phyloP scores from a whole-genome alignment of 768 basidiomycete species.

The Lactarius pseudohatsudake region DNA sequence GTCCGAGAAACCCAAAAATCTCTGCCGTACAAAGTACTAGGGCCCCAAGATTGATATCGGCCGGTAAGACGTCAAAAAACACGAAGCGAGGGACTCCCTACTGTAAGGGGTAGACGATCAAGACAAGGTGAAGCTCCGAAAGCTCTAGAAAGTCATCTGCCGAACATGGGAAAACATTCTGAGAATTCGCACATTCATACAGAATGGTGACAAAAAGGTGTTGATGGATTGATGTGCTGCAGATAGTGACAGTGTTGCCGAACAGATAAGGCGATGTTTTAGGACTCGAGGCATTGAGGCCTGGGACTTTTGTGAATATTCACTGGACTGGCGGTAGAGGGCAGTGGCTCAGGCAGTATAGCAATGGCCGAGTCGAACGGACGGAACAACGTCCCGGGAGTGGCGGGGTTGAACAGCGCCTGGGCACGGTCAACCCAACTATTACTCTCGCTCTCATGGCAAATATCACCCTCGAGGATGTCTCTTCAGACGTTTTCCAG shows the following conservation, averaged over 20 bases:
- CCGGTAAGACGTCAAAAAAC: neutral
- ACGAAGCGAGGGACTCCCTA: neutral
- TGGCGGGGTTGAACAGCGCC: neutral
- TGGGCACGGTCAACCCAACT: neutral
- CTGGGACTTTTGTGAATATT: neutral
- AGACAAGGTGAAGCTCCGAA: neutral
- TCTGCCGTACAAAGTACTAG: neutral
- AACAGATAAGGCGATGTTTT: neutral
- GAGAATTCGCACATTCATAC: conserved; percentile 17
- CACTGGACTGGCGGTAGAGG: neutral
- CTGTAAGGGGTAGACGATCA: neutral
- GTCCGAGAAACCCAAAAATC: neutral
- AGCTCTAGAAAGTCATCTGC: conserved; percentile 3
- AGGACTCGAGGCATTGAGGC: neutral
- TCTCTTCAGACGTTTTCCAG: neutral
- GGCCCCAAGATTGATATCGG: neutral
- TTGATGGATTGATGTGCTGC: neutral
- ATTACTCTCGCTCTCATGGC: conserved; percentile 6
- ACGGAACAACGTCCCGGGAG: neutral
- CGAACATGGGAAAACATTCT: neutral
- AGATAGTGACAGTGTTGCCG: conserved; percentile 7
- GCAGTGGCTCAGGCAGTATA: neutral
- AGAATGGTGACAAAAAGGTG: too few relatives aligned
- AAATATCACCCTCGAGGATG: neutral
- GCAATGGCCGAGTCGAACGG: neutral